Conservation (phyloP, 305 asterid species). For the Rubia peregrina region DNA sequence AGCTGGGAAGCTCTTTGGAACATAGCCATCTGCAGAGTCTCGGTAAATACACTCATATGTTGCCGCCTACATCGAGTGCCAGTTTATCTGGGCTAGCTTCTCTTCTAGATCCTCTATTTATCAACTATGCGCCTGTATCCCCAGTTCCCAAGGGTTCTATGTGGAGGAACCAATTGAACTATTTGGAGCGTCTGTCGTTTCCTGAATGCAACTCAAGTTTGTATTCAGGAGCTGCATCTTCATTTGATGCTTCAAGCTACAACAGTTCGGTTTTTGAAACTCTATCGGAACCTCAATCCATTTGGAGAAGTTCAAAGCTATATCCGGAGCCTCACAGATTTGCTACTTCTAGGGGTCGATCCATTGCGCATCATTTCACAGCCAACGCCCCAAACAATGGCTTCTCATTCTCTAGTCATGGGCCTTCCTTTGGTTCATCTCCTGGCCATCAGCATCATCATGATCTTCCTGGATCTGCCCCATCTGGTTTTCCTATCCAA, state of each 20-base stretch:
- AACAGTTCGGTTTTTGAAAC: slow-evolving; percentile 34
- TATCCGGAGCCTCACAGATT: slow-evolving; percentile 28
- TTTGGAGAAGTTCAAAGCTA: slow-evolving; percentile 49
- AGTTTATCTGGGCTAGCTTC: slow-evolving; percentile 46
- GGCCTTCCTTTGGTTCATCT: slow-evolving; percentile 27
- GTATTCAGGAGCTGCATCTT: slow-evolving; percentile 29
- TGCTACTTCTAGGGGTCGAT: slow-evolving; percentile 26
- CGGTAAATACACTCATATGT: slow-evolving; percentile 31
- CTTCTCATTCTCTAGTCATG: slow-evolving; percentile 29
- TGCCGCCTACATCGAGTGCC: slow-evolving; percentile 33
- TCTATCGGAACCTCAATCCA: slow-evolving; percentile 37
- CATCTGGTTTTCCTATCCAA: slow-evolving; percentile 43
- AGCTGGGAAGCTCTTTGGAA: slow-evolving; percentile 45
- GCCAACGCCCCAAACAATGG: slow-evolving; percentile 25
- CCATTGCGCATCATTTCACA: slow-evolving; percentile 26
- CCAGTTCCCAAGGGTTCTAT: slow-evolving; percentile 27
- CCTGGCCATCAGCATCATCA: slow-evolving; percentile 24
- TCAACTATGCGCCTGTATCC: slow-evolving; percentile 28
- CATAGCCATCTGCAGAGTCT: slow-evolving; percentile 32
- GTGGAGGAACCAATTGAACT: slow-evolving; percentile 23
- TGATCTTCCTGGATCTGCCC: slow-evolving; percentile 60
- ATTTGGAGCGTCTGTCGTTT: slow-evolving; percentile 39
- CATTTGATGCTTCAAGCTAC: slow-evolving; percentile 40
- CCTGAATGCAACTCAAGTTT: slow-evolving; percentile 38
- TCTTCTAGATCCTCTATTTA: slow-evolving; percentile 28